Base-by-base conservation (phyloP, 495 filamentous ascomycete genomes). In the Talaromyces borbonicus region DNA sequence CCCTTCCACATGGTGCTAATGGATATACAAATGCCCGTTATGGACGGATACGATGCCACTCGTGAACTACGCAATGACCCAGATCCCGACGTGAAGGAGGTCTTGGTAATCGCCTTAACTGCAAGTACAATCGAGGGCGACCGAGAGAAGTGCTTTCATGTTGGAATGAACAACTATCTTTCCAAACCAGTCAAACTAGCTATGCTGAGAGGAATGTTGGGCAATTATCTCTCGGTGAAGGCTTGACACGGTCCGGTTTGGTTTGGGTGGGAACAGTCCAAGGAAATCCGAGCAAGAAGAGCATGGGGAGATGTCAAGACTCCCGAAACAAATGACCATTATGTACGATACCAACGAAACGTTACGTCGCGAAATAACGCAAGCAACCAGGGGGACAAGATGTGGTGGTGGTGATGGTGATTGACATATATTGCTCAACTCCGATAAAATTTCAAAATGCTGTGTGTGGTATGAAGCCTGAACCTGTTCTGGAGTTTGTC, bases 131-230 rank as follows among this genome's bases (percentile, higher is more conserved):
- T 90, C 49, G 78, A 87, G 50, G 87, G 86, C 4, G 86, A 90
- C 53, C 70, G 67, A 14, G 86, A 90, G 55, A 90, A 87, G 55
- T 90, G 85, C 51, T 71, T 73, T 46, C 66, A 67, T 43, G 81
- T 82, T 5, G 87, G 87, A 6, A 90, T 90, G 85, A 83, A 90
- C 51, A 85, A 90, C 59, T 90, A 92, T 53, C 62, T 92, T 4
- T 68, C 83, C 14, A 92, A 90, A 52, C 86, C 86, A 0, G 79
- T 90, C 50, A 80, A 80, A 52, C 73, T 35, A 15, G 31, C 31
- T 8, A 15, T 14, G 31, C 14, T 35, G 14, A 35, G 14, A 15
- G 31, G 14, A 15, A 35, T 8, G 14, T 8, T 35, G 6, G 31
- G 31, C 14, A 35, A 35, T 8, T 35, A 35, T 35, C 9, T 35